Base-by-base conservation (phyloP, 768 basidiomycete species). In the Suillus americanus region DNA sequence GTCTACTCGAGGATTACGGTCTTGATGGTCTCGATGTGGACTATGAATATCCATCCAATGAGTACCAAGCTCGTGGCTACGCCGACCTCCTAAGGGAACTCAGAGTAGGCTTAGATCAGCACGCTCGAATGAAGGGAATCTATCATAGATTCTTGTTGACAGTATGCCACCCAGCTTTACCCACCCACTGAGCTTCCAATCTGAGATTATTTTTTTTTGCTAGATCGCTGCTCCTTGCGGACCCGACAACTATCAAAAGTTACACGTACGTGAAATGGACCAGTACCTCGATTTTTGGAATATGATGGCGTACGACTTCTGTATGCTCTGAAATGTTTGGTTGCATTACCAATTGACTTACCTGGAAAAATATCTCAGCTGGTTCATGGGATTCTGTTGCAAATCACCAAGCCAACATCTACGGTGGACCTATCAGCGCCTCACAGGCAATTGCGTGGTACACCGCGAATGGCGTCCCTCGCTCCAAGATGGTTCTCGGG, bases 191-290 rank as follows among this genome's bases (percentile, higher is more conserved):
- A 33, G 10, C 8, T 33, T 68, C 51, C 62, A 60, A 37, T 25
- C 43, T 65, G 66, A 48, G 70, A 30, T 54, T n/a, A n/a, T 43
- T 23, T 6, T 0, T 18, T 57, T 41, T 43, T 70, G 37, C 54
- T 62, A 95, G 92, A 90, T 97, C 62, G 94, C 94, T 45, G 93
- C 97, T 1, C 96, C 97, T 2, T 97, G 95, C 75, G 97, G 97
- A 37, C 85, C 90, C 3, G 84, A 90, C 67, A 88, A 97, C 69
- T 95, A 94, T 78, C 80, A 88, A 74, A 92, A 89, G 68, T 81
- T 99, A 8, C 83, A 87, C 65, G 81, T 95, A 54, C 78, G 76
- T 28, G 92, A 92, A 66, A 99, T 99, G 96, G 90, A 95, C 73
- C 82, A 82, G 65, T 89, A 84, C 64, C 87, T 99, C 28, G 92